Conservation (phyloP, 805 yeast genomes). For the Candida jianshihensis region DNA sequence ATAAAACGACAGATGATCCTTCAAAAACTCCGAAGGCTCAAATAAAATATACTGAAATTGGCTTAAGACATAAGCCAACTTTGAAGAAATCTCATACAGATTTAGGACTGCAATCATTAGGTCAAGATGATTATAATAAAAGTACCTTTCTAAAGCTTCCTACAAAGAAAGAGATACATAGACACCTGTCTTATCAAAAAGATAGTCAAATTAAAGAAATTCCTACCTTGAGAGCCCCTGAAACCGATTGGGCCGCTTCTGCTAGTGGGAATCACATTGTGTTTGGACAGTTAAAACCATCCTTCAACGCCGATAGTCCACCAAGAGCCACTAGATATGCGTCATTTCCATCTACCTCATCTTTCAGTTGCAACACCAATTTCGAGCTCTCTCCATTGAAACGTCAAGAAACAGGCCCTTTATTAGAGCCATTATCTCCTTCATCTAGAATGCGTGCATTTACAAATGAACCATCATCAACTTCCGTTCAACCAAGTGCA, state of each 20-base stretch:
- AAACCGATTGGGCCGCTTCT: slow-evolving; percentile 34
- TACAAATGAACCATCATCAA: slow-evolving; percentile 2
- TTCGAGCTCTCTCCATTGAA: slow-evolving; percentile 57
- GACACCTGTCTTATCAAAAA: slow-evolving; percentile 13
- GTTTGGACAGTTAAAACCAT: slow-evolving; percentile 21
- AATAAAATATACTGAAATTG: slow-evolving; percentile 13
- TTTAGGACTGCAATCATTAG: slow-evolving; percentile 21
- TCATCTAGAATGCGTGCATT: slow-evolving; percentile 24
- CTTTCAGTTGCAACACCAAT: slow-evolving; percentile 59
- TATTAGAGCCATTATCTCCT: slow-evolving; percentile 60
- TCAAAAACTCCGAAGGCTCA: slow-evolving; percentile 20
- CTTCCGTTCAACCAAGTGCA: neutral
- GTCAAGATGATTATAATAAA: slow-evolving; percentile 6
- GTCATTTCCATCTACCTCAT: slow-evolving; percentile 46
- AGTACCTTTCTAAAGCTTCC: slow-evolving; percentile 13
- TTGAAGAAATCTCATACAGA: slow-evolving; percentile 22
- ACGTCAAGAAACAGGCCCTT: slow-evolving; percentile 54
- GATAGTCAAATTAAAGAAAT: slow-evolving; percentile 17
- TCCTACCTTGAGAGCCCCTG: slow-evolving; percentile 33
- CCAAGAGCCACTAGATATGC: slow-evolving; percentile 14
- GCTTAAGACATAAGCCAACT: slow-evolving; percentile 7
- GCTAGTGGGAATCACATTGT: slow-evolving; percentile 32
- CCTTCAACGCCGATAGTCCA: slow-evolving; percentile 8
- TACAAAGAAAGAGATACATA: slow-evolving; percentile 16
- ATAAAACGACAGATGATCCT: neutral